Conservation (phyloP, 148 eudicot genomes). For the Polygonum maritimum region DNA sequence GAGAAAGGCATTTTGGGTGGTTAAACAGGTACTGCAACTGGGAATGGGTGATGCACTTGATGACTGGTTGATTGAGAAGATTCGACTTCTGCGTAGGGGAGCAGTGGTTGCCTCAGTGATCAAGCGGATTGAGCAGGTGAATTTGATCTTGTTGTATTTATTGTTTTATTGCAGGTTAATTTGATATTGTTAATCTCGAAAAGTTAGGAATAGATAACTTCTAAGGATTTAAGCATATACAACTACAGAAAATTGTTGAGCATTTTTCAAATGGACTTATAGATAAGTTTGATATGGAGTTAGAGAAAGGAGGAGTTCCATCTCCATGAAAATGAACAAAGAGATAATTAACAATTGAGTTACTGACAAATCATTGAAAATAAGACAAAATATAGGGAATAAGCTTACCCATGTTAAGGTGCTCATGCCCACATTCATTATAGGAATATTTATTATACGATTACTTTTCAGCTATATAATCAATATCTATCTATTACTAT, state of each 20-base stretch:
- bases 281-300: not conserved
- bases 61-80: constrained; percentile 98
- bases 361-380: not conserved
- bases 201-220: not conserved
- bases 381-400: not conserved
- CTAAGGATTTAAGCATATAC: not conserved
- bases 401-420: not conserved
- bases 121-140: constrained; percentile 80
- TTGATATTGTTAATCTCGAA: not conserved
- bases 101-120: constrained; percentile 83
- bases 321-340: not conserved
- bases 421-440: not conserved
- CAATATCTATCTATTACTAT: too few species aligned
- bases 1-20: constrained; percentile 97
- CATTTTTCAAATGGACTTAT: not conserved
- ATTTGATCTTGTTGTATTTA: not conserved
- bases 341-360: not conserved
- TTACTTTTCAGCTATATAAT: not conserved
- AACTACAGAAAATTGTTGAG: not conserved
- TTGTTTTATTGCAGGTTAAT: constrained; percentile 48
- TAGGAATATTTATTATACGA: not conserved
- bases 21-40: constrained; percentile 84
- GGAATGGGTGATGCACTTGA: constrained; percentile 99
- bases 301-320: not conserved
- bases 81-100: constrained; percentile 75